phyloP scores from a whole-genome alignment of 2,329 filamentous ascomycete genomes.

The Phyllosticta paracitricarpa region DNA sequence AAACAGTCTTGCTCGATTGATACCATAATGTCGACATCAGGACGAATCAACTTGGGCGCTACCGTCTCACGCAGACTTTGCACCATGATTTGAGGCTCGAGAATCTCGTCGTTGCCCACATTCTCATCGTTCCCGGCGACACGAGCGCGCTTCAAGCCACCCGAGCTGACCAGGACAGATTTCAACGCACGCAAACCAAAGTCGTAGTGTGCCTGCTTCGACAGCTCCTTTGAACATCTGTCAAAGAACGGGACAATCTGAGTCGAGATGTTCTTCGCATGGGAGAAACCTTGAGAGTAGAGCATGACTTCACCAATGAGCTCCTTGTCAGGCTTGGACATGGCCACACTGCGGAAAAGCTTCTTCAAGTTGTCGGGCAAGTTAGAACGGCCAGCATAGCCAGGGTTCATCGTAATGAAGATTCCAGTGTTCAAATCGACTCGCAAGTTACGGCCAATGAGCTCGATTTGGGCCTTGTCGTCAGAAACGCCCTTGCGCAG shows the following conservation, averaged over 20 bases:
- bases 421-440: constrained; percentile 94
- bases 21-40: constrained; percentile 82
- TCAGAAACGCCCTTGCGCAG: constrained; percentile 77
- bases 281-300: constrained; percentile 97
- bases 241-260: constrained; percentile 99
- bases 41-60: constrained; percentile 88
- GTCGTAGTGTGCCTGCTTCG: constrained; percentile 97
- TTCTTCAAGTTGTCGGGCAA: constrained; percentile 99
- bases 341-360: constrained; percentile 95
- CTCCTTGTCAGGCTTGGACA: constrained; percentile 99
- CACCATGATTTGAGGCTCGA: constrained; percentile 95
- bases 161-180: constrained; percentile 96
- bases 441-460: constrained; percentile 79
- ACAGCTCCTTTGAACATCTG: constrained; percentile 67
- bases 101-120: constrained; percentile 53
- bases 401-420: constrained; percentile 99
- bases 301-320: constrained; percentile 99
- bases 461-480: constrained; percentile 79
- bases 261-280: constrained; percentile 86
- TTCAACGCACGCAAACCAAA: constrained; percentile 96
- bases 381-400: constrained; percentile 95
- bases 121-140: constrained; percentile 31
- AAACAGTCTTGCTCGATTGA: constrained; percentile 77
- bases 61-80: constrained; percentile 98
- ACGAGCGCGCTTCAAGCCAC: constrained; percentile 82